Evolutionary conservation across 257 asterid species (phyloP).

Genomic region (Fraxinus americana): DNA sequence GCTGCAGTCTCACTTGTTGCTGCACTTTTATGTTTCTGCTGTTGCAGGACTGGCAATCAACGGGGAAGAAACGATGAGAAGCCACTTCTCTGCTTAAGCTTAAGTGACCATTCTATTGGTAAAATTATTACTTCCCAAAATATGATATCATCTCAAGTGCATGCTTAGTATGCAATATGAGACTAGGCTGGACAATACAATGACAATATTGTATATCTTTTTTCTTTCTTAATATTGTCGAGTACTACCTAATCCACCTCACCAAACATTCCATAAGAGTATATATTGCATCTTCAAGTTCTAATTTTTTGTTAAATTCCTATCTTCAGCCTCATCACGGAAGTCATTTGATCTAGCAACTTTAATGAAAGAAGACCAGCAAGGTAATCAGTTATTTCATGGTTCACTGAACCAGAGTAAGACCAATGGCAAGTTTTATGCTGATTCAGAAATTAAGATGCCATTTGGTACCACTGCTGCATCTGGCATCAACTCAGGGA

Average conservation of each 20-base stretch:
- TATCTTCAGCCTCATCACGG: constrained; percentile 63
- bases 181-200: not conserved
- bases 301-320: constrained; percentile 20
- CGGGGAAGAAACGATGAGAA: constrained; percentile 62
- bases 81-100: constrained; percentile 85
- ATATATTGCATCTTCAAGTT: constrained; percentile 21
- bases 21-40: constrained; percentile 54
- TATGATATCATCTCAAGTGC: not conserved
- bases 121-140: constrained; percentile 13
- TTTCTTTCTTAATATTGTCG: not conserved
- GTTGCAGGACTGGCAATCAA: constrained; percentile 39
- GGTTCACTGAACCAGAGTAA: constrained; percentile 29
- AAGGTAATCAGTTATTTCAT: constrained; percentile 42
- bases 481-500: constrained; percentile 31
- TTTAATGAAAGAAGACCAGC: constrained; percentile 44
- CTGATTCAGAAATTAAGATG: constrained; percentile 45
- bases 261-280: not conserved
- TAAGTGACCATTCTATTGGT: constrained; percentile 72
- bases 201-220: not conserved
- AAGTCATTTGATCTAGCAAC: constrained; percentile 45
- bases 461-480: constrained; percentile 41
- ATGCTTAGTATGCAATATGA: not conserved
- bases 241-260: not conserved
- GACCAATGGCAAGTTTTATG: constrained; percentile 28
- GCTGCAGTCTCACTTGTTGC: constrained; percentile 46